Percentiles rank a stretch among this genome's conserved stretches.
phyloP scores from a whole-genome alignment of 768 basidiomycete genomes.

The Lactifluus pinguis region DNA sequence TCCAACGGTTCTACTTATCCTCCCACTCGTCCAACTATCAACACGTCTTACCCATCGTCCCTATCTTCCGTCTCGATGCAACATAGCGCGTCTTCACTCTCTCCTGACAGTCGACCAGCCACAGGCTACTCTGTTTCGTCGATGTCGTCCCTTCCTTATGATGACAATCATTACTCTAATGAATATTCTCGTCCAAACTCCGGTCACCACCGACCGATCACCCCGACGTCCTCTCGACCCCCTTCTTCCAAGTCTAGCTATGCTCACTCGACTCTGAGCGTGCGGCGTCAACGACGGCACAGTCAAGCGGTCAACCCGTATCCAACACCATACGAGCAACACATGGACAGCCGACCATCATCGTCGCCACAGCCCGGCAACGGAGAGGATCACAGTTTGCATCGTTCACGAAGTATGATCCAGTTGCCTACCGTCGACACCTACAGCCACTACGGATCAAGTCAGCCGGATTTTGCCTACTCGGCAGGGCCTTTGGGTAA shows the following conservation, averaged over 20 bases:
- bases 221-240: conserved; percentile 60
- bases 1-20: conserved; percentile 38
- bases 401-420: conserved; percentile 78
- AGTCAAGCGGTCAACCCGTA: conserved; percentile 85
- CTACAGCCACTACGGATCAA: conserved; percentile 18
- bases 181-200: conserved; percentile 69
- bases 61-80: conserved; percentile 37
- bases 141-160: conserved; percentile 50
- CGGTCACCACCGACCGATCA: conserved; percentile 54
- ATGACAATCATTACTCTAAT: conserved; percentile 38
- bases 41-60: conserved; percentile 50
- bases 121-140: conserved; percentile 83
- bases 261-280: conserved; percentile 47
- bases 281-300: conserved; percentile 67
- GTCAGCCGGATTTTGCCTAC: conserved; percentile 71
- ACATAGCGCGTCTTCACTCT: conserved; percentile 59
- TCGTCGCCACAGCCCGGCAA: conserved; percentile 22
- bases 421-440: conserved; percentile 63
- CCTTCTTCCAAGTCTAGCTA: conserved; percentile 56
- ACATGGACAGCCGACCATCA: conserved; percentile 21
- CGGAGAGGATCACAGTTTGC: conserved; percentile 43
- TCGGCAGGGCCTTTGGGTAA: conserved; percentile 41
- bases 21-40: conserved; percentile 54
- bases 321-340: conserved; percentile 66
- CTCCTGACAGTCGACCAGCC: conserved; percentile 78